Evolutionary conservation across 2,329 filamentous ascomycete species (phyloP).

Genomic region (Ophiognomonia clavigignenti-juglandacearum): DNA sequence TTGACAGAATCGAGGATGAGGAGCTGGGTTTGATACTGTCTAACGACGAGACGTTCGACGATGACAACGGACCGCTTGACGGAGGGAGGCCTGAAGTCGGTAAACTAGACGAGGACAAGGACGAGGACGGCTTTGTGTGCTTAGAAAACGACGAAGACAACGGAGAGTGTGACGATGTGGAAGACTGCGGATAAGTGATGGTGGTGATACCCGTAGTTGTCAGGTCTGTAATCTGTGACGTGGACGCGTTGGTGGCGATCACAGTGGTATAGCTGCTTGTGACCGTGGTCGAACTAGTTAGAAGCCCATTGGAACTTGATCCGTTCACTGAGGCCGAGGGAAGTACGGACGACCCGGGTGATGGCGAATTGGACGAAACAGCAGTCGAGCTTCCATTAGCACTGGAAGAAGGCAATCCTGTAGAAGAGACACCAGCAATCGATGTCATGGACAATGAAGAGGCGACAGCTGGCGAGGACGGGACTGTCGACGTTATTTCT

Average conservation of each 20-base stretch:
- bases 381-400: background rate
- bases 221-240: slow-evolving; percentile 13
- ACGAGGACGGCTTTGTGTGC: background rate
- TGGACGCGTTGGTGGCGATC: slow-evolving; percentile 14
- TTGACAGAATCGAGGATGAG: too few relatives aligned
- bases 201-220: slow-evolving; percentile 8
- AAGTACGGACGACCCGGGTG: background rate
- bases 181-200: slow-evolving; percentile 3
- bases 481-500: background rate
- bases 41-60: background rate
- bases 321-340: background rate
- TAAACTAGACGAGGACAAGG: background rate
- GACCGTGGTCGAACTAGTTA: slow-evolving; percentile 6
- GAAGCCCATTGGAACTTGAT: background rate
- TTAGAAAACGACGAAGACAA: background rate
- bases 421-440: background rate
- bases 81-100: background rate
- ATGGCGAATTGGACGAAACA: background rate
- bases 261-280: slow-evolving; percentile 13
- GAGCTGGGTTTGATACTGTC: too few relatives aligned
- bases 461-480: background rate
- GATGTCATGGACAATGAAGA: background rate
- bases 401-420: slow-evolving; percentile 1
- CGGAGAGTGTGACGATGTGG: background rate
- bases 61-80: background rate